Base-by-base conservation (phyloP, 306 rosid genomes). In the Hippophae gyantsensis region DNA sequence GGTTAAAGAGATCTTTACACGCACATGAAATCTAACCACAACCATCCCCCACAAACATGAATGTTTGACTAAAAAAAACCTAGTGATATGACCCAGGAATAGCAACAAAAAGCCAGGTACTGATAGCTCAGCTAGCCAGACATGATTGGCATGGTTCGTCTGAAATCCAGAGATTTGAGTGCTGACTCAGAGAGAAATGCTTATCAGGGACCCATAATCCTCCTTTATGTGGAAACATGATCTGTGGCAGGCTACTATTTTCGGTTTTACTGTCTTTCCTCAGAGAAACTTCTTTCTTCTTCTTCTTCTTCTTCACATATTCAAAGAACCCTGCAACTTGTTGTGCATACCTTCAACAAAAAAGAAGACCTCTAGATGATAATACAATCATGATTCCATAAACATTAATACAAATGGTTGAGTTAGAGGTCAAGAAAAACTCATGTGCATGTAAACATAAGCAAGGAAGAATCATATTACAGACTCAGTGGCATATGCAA, bases 251-350 rank as follows among this genome's bases (percentile, higher is more conserved):
- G 72, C 62, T 45, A 61, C 57, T 72, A 44, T 65, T 83, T 43
- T 61, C 69, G 32, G 57, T 81, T 76, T 66, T 73, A n/a, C 62
- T 59, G 48, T 64, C 82, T 59, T 81, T 80, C n/a, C 63, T 46
- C 2, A 79, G 61, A 45, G 82, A 49, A 66, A 60, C 77, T 62
- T 71, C 87, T 11, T 82, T 79, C 81, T 74, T 84, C 54, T 18
- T 79, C 81, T 74, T 84, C 54, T 18, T 18, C 18, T 85, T 85
- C 88, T 92, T 92, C 52, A 92, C 99, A 69, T 78, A 92, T 72
- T 86, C 95, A 66, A 92, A 92, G 69, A 92, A 92, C 76, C 85
- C 84, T 0, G 96, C 96, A 56, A 92, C 95, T 76, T 92, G 99
- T 42, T 86, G 89, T 2, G 99, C 98, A 78, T 88, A 87, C 83